Percentiles rank a stretch among this genome's conserved stretches.
phyloP scores from a whole-genome alignment of 441 rosid genomes.

The Gossypium lobatum region DNA sequence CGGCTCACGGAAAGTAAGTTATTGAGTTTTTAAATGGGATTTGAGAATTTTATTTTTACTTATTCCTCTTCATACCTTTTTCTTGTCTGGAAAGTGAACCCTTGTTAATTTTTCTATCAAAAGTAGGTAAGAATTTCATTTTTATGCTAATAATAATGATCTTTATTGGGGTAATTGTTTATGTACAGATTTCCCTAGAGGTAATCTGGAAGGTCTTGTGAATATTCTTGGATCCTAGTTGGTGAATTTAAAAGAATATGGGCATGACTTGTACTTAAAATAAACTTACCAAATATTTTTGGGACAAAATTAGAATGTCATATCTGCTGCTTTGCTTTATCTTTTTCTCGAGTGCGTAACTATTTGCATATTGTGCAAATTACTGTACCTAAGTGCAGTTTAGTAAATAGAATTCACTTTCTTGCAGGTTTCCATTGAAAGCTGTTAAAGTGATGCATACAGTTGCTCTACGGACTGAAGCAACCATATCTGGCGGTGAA shows the following conservation, averaged over 20 bases:
- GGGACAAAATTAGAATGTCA: not conserved
- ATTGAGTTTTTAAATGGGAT: not conserved
- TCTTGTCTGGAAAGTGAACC: not conserved
- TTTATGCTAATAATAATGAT: constrained; percentile 2
- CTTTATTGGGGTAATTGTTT: not conserved
- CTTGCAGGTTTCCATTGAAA: constrained; percentile 80
- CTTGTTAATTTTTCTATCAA: not conserved
- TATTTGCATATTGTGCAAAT: not conserved
- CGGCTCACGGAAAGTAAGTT: constrained; percentile 95
- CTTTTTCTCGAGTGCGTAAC: not conserved
- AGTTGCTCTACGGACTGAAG: constrained; percentile 83
- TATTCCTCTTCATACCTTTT: not conserved
- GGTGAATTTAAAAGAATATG: not conserved
- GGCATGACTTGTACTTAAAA: not conserved
- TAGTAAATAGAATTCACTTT: constrained; percentile 9
- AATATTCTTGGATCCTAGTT: not conserved
- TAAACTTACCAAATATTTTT: not conserved
- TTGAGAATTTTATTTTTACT: not conserved
- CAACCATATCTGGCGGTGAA: constrained; percentile 66
- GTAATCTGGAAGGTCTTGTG: not conserved
- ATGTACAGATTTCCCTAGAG: not conserved
- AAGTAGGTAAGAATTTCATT: not conserved
- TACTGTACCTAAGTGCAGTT: not conserved
- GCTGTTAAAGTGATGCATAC: constrained; percentile 99
- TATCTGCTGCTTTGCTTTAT: not conserved